Percentiles rank a stretch among this genome's conserved stretches.
phyloP scores from a whole-genome alignment of 2,329 filamentous ascomycete genomes.

The Aspergillus glaucus region DNA sequence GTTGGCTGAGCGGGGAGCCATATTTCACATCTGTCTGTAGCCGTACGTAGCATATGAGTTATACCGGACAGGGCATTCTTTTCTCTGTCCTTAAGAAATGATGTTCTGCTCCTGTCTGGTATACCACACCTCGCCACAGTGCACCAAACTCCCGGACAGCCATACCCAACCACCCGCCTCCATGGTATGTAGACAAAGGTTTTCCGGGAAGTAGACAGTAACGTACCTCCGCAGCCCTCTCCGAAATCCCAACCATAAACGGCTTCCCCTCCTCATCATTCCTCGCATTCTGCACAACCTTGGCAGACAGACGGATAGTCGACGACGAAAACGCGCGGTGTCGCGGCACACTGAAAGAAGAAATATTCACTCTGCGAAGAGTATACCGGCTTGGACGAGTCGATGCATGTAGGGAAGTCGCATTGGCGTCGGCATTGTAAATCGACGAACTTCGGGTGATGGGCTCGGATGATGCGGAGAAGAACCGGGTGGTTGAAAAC shows the following conservation, averaged over 20 bases:
- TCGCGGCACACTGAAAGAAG: conserved; percentile 3
- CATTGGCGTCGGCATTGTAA: neutral
- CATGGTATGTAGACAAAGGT: neutral
- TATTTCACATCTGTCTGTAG: too few relatives aligned
- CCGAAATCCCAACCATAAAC: conserved; percentile 76
- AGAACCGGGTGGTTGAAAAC: conserved; percentile 17
- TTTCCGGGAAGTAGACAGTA: neutral
- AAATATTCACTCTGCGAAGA: neutral
- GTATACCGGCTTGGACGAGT: neutral
- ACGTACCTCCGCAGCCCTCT: conserved; percentile 69
- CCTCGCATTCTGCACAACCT: conserved; percentile 60
- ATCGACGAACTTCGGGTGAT: conserved; percentile 4
- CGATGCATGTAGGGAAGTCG: neutral
- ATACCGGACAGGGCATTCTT: too few relatives aligned
- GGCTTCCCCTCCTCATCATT: conserved; percentile 77
- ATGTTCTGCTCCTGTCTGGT: too few relatives aligned
- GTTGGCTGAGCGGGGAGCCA: too few relatives aligned
- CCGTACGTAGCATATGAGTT: too few relatives aligned
- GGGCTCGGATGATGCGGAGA: conserved; percentile 28
- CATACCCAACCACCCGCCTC: neutral
- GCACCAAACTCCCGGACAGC: neutral
- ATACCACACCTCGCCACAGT: too few relatives aligned
- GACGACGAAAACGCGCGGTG: conserved; percentile 32
- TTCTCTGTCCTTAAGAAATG: too few relatives aligned
- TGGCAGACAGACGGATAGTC: conserved; percentile 29